These are phyloP conservation scores for Przewalskia tangutica DNA, from an alignment of 257 asterid species.

Conservation along the genomic window DNA sequence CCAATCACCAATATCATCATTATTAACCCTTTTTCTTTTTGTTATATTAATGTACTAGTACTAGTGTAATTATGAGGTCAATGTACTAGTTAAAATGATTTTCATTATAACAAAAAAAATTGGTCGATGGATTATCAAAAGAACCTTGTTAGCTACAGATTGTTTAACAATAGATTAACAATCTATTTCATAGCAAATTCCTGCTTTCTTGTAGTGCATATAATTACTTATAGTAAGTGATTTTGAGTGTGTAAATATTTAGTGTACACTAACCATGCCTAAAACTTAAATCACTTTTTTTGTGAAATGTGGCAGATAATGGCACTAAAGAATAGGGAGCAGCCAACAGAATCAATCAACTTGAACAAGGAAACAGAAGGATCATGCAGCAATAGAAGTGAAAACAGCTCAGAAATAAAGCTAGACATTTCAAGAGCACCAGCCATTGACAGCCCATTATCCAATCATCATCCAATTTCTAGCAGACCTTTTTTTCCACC, in stretches of 20 bases:
- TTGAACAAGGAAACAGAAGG: conserved; percentile 98
- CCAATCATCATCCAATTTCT: conserved; percentile 19
- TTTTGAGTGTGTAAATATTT: not conserved
- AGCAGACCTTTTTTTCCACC: conserved; percentile 47
- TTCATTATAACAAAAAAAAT: not conserved
- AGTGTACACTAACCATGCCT: not conserved
- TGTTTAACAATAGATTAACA: no score
- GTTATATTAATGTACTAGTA: not conserved
- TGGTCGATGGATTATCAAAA: no score
- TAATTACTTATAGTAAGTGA: not conserved
- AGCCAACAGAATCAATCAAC: conserved; percentile 77
- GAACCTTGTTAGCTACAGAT: no score
- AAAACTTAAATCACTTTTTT: not conserved
- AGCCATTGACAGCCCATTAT: conserved; percentile 53
- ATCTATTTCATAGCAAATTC: no score
- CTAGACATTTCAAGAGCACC: conserved; percentile 56
- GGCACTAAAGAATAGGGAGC: conserved; percentile 81
- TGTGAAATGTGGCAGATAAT: conserved; percentile 35
- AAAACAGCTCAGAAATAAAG: conserved; percentile 82
- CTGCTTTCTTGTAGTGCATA: no score
- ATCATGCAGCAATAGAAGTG: conserved; percentile 83
- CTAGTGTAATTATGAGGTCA: not conserved
- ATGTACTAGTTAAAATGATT: not conserved
- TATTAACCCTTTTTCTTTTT: not conserved
- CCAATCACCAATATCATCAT: no score